Evolutionary conservation across 192 early-diverging fungal genomes (phyloP).

Genomic region (Gryganskiella cystojenkinii): DNA sequence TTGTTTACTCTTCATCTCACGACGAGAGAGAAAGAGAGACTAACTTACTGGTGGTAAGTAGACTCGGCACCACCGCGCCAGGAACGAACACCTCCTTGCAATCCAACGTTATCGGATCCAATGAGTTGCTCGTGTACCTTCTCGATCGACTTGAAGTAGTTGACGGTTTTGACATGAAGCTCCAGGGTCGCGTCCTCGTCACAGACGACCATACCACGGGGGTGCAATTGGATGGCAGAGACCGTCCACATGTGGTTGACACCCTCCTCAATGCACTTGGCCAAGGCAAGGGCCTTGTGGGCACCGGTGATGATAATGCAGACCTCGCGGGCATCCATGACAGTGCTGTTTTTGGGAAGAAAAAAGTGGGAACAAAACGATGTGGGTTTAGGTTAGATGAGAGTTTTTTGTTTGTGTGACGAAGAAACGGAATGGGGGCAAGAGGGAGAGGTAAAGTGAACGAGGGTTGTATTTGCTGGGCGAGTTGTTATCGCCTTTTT

Average conservation of each 20-base stretch:
- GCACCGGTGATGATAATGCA: slow-evolving; percentile 89
- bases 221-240: slow-evolving; percentile 85
- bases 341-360: slow-evolving; percentile 64
- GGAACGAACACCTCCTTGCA: slow-evolving; percentile 68
- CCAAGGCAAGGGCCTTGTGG: slow-evolving; percentile 83
- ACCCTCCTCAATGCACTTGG: slow-evolving; percentile 85
- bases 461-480: background rate
- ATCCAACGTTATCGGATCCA: slow-evolving; percentile 76
- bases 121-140: slow-evolving; percentile 82
- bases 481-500: background rate
- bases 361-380: background rate
- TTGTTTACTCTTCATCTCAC: too few species aligned
- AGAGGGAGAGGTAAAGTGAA: background rate
- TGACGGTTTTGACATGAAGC: slow-evolving; percentile 90
- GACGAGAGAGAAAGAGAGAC: too few species aligned
- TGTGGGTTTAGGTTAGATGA: slow-evolving; percentile 16
- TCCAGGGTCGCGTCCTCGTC: slow-evolving; percentile 91
- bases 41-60: slow-evolving; percentile 49
- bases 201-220: slow-evolving; percentile 84
- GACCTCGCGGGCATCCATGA: slow-evolving; percentile 90
- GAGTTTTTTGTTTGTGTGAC: slow-evolving; percentile 7
- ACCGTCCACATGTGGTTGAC: slow-evolving; percentile 95
- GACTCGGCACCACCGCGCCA: slow-evolving; percentile 54
- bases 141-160: slow-evolving; percentile 91
- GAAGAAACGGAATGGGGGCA: background rate